phyloP scores from a whole-genome alignment of 1,284 basidiomycete species.

The Meripilus lineatus region DNA sequence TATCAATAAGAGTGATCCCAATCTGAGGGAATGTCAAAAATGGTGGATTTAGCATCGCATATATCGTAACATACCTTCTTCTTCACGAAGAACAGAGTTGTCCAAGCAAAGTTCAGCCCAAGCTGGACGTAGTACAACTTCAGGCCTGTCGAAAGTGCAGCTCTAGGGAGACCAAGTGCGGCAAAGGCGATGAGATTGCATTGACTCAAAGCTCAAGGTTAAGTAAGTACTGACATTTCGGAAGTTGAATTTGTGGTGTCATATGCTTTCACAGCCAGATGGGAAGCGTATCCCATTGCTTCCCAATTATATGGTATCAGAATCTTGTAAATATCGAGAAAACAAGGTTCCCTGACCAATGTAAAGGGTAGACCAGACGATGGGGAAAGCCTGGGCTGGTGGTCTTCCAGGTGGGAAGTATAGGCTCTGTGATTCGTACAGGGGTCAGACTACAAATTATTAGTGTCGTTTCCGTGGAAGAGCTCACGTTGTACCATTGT shows the following conservation, averaged over 20 bases:
- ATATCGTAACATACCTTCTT: conserved; percentile 33
- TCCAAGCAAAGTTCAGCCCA: conserved; percentile 66
- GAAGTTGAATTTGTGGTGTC: too few species aligned
- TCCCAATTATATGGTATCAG: neutral
- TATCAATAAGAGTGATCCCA: conserved; percentile 57
- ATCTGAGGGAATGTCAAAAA: conserved; percentile 29
- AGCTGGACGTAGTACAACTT: conserved; percentile 70
- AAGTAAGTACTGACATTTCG: conserved; percentile 5
- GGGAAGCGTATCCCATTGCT: conserved; percentile 70
- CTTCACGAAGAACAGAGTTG: conserved; percentile 66
- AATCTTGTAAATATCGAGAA: neutral
- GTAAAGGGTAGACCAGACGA: conserved; percentile 58
- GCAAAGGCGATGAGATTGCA: neutral
- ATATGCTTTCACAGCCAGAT: conserved; percentile 55
- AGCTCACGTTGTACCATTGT: conserved; percentile 56
- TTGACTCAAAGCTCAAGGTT: neutral
- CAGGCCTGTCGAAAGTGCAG: conserved; percentile 44
- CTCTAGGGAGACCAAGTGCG: too few species aligned
- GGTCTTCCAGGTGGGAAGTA: conserved; percentile 41
- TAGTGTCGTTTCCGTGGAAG: neutral
- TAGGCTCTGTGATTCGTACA: conserved; percentile 36
- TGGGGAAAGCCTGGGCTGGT: conserved; percentile 49
- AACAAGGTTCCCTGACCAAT: conserved; percentile 22
- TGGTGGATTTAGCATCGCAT: neutral
- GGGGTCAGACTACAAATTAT: too few species aligned